These are phyloP conservation scores for Candida smagusa DNA, from an alignment of 1,139 yeast genomes.

Conservation along the genomic window DNA sequence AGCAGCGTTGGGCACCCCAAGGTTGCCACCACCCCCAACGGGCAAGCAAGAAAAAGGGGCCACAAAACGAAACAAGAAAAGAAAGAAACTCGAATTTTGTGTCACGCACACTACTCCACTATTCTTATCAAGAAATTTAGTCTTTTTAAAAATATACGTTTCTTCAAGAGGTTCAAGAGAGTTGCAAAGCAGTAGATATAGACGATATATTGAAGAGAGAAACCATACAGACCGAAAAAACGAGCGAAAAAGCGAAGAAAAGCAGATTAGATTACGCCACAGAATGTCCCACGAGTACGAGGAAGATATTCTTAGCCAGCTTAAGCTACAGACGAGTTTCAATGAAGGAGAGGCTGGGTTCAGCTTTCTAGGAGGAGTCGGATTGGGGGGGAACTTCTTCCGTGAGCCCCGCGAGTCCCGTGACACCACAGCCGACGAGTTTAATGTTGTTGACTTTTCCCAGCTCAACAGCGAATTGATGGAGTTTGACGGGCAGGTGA, in stretches of 20 bases:
- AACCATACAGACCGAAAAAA: neutral
- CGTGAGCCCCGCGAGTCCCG: too few species aligned
- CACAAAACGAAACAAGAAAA: neutral
- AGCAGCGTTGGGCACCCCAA: neutral
- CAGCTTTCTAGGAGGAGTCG: too few species aligned
- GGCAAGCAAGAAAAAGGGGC: neutral
- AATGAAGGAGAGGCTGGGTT: too few species aligned
- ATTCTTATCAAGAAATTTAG: neutral
- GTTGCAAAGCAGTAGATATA: neutral
- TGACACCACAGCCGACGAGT: neutral
- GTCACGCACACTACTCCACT: neutral
- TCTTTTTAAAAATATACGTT: too few species aligned
- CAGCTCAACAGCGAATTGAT: neutral
- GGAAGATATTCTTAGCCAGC: neutral
- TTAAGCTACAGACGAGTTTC: too few species aligned
- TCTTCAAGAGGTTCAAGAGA: neutral
- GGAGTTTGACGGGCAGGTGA: neutral
- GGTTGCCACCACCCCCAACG: neutral
- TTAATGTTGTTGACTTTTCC: neutral
- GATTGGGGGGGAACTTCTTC: too few species aligned
- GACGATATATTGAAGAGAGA: neutral
- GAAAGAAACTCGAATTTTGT: constrained; percentile 1
- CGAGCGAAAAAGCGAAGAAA: neutral
- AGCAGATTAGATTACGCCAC: constrained; percentile 1
- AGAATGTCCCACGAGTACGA: constrained; percentile 2